A percentile compares a stretch with the other conserved stretches of the same genome.
phyloP scores from a whole-genome alignment of 2,329 filamentous ascomycete species.

The Hortaea werneckii region DNA sequence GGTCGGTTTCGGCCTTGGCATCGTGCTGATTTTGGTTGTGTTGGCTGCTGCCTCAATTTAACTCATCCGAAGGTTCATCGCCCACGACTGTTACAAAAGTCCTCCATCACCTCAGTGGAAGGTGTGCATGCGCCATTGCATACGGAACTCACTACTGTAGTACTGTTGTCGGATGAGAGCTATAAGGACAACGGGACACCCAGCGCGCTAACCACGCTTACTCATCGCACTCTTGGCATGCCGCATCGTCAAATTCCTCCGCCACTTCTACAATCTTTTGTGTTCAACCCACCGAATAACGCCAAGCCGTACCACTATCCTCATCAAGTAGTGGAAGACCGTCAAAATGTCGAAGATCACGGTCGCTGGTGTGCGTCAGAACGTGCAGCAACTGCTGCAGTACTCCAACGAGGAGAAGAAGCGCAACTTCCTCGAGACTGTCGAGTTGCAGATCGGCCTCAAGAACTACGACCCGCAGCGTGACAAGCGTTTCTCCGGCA shows the following conservation, averaged over 20 bases:
- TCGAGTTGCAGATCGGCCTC: conserved; percentile 76
- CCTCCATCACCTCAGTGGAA: too few relatives aligned
- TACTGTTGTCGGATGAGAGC: too few relatives aligned
- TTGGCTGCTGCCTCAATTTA: too few relatives aligned
- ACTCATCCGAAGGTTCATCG: too few relatives aligned
- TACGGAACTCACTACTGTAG: too few relatives aligned
- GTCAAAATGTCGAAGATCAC: conserved; percentile 71
- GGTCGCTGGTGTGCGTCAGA: conserved; percentile 84
- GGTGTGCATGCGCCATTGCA: too few relatives aligned
- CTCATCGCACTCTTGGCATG: conserved; percentile 1
- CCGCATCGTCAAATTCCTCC: background rate
- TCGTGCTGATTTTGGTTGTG: too few relatives aligned
- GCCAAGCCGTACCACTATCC: conserved; percentile 26
- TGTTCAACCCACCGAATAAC: too few relatives aligned
- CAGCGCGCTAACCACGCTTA: background rate
- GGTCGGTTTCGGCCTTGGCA: too few relatives aligned
- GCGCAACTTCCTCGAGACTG: conserved; percentile 40
- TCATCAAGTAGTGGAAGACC: conserved; percentile 40
- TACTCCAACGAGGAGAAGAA: conserved; percentile 53
- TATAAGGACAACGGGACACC: background rate
- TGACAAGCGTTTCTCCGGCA: conserved; percentile 99
- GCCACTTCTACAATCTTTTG: background rate
- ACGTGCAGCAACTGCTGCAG: conserved; percentile 87
- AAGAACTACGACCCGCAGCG: conserved; percentile 98
- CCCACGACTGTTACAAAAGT: too few relatives aligned